Percentiles rank a stretch among this genome's conserved stretches.
These are phyloP conservation scores for Sugiyamaella xylanicola DNA, from an alignment of 1,139 yeast genomes.

Conservation along the genomic window DNA sequence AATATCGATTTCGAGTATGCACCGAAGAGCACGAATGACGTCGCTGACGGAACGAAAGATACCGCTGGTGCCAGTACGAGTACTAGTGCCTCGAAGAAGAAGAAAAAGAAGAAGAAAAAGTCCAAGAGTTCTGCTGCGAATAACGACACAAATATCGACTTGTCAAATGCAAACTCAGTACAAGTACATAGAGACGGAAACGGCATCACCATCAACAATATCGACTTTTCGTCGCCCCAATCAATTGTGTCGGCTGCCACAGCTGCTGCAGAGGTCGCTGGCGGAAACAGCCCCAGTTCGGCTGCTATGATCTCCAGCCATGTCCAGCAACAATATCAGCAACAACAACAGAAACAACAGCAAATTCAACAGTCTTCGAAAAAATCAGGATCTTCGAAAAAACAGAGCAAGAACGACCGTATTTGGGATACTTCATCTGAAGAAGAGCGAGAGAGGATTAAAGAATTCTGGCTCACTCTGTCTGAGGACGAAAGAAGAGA, in stretches of 20 bases:
- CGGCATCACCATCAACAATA: conserved; percentile 36
- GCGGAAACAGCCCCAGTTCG: conserved; percentile 29
- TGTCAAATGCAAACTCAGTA: conserved; percentile 21
- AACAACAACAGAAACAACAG: conserved; percentile 8
- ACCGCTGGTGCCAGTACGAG: conserved; percentile 14
- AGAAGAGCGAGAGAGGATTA: conserved; percentile 62
- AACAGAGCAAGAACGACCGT: conserved; percentile 37
- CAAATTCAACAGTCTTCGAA: conserved; percentile 1
- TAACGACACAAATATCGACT: conserved; percentile 33
- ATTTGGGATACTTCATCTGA: conserved; percentile 62
- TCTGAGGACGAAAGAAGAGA: conserved; percentile 61
- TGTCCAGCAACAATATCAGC: conserved; percentile 4
- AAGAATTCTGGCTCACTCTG: conserved; percentile 71
- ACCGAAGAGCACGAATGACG: conserved; percentile 10
- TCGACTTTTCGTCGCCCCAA: conserved; percentile 56
- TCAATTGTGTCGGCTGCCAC: conserved; percentile 42
- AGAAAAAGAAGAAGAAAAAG: conserved; percentile 48
- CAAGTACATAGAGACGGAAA: conserved; percentile 35
- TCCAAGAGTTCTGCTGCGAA: conserved; percentile 41
- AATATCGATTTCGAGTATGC: conserved; percentile 61
- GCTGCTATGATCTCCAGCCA: conserved; percentile 8
- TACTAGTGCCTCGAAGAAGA: conserved; percentile 39
- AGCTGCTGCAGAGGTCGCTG: conserved; percentile 41
- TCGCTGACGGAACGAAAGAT: not conserved
- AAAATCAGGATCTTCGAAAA: not conserved